phyloP scores from a whole-genome alignment of 2,329 filamentous ascomycete species.

The Pseudocercospora pini-densiflorae region DNA sequence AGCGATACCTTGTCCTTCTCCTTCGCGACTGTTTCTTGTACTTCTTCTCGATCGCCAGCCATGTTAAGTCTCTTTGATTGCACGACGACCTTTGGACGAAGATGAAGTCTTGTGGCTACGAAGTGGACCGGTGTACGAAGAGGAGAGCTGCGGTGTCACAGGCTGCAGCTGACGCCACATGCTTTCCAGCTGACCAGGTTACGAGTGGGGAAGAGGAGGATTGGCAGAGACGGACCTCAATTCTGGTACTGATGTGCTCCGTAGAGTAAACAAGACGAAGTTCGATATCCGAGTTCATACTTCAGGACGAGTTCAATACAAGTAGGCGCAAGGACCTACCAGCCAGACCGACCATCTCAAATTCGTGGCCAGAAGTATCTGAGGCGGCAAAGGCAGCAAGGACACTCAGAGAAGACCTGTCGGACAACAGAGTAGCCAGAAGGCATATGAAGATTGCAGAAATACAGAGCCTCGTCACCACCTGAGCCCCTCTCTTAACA shows the following conservation, averaged over 20 bases:
- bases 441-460: background rate
- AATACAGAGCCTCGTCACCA: background rate
- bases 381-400: background rate
- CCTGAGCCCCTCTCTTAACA: background rate
- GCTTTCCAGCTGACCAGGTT: background rate
- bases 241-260: no score
- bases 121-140: background rate
- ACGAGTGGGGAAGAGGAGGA: slow-evolving; percentile 6
- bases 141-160: background rate
- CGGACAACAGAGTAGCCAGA: background rate
- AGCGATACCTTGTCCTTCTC: background rate
- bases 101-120: background rate
- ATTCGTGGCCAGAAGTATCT: background rate
- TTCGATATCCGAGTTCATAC: background rate
- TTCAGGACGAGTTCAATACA: background rate
- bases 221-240: no score
- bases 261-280: no score
- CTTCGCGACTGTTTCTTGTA: no score
- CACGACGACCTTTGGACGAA: no score
- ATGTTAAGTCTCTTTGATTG: background rate
- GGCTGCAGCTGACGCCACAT: background rate
- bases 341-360: background rate
- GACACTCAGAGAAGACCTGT: background rate
- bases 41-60: background rate
- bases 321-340: background rate